Conservation (phyloP, 2,329 filamentous ascomycete species). For the Ophiosphaerella herpotricha region DNA sequence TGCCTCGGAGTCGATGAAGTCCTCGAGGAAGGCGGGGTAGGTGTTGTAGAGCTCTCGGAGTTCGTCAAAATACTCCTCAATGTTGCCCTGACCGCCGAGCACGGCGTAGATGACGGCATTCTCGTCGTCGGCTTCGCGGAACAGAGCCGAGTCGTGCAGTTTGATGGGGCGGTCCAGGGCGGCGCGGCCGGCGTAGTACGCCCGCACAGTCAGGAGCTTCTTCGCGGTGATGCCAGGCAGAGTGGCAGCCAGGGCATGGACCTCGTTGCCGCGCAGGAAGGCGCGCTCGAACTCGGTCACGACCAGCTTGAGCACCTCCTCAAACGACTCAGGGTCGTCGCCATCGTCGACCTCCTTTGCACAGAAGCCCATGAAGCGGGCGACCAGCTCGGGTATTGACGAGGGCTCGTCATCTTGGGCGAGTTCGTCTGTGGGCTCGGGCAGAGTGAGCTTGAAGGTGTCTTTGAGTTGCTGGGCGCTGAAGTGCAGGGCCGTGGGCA, state of each 20-base stretch:
- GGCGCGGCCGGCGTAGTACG: slow-evolving; percentile 88
- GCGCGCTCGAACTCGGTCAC: slow-evolving; percentile 96
- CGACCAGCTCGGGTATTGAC: slow-evolving; percentile 88
- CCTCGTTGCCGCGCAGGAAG: slow-evolving; percentile 93
- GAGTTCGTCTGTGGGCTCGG: slow-evolving; percentile 91
- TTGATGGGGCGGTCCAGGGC: slow-evolving; percentile 85
- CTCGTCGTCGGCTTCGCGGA: slow-evolving; percentile 83
- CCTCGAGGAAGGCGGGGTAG: slow-evolving; percentile 87
- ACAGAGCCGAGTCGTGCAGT: slow-evolving; percentile 88
- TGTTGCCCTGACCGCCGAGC: slow-evolving; percentile 97
- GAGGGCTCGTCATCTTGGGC: slow-evolving; percentile 99
- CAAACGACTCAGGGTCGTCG: slow-evolving; percentile 89
- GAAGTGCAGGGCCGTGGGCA: slow-evolving; percentile 94
- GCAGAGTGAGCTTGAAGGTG: slow-evolving; percentile 81
- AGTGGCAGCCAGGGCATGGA: slow-evolving; percentile 83
- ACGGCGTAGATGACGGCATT: slow-evolving; percentile 88
- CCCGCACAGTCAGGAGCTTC: slow-evolving; percentile 85
- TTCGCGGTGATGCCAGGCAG: slow-evolving; percentile 91
- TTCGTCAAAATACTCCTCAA: slow-evolving; percentile 99
- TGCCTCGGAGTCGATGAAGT: slow-evolving; percentile 79
- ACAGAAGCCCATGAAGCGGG: slow-evolving; percentile 89
- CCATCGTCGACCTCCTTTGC: slow-evolving; percentile 88
- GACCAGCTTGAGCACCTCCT: slow-evolving; percentile 89
- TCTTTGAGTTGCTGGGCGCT: slow-evolving; percentile 94
- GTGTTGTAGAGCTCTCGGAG: slow-evolving; percentile 88